phyloP scores from a whole-genome alignment of 176 grass and related monocot species.

The Phoenix roebelenii region DNA sequence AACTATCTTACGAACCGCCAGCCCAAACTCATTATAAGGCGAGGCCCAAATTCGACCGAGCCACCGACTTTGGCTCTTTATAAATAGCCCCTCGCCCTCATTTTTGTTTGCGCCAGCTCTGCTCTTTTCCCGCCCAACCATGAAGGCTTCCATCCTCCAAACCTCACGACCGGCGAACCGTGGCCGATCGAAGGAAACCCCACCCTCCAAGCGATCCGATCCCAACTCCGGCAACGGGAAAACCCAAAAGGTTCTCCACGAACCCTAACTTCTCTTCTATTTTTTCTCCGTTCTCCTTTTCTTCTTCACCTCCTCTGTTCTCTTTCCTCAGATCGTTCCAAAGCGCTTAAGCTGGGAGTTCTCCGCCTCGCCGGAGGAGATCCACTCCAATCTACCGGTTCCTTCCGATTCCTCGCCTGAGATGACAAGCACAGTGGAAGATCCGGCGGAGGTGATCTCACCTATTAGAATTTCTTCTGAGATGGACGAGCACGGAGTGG shows the following conservation, averaged over 20 bases:
- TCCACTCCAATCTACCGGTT: neutral
- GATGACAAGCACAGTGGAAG: neutral
- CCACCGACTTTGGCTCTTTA: too few species aligned
- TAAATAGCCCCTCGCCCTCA: too few species aligned
- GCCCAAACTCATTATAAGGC: too few species aligned
- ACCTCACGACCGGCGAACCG: neutral
- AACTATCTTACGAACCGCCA: too few species aligned
- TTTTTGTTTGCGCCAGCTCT: too few species aligned
- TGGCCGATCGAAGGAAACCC: constrained; percentile 1
- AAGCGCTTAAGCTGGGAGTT: neutral
- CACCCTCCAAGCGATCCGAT: neutral
- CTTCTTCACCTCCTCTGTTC: neutral
- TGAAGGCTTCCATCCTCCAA: constrained; percentile 1
- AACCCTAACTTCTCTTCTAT: neutral
- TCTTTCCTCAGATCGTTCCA: too few species aligned
- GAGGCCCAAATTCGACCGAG: too few species aligned
- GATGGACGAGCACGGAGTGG: neutral
- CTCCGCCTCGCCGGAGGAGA: constrained; percentile 6
- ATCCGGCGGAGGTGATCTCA: constrained; percentile 1
- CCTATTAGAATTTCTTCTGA: neutral
- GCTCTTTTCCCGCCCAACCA: neutral
- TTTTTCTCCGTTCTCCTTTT: neutral
- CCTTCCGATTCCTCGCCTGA: neutral
- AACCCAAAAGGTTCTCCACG: neutral
- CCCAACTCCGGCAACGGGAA: neutral